A percentile compares a stretch with the other conserved stretches of the same genome.
Conservation (phyloP, 352 stramenopile species). For the Pythium sp. region DNA sequence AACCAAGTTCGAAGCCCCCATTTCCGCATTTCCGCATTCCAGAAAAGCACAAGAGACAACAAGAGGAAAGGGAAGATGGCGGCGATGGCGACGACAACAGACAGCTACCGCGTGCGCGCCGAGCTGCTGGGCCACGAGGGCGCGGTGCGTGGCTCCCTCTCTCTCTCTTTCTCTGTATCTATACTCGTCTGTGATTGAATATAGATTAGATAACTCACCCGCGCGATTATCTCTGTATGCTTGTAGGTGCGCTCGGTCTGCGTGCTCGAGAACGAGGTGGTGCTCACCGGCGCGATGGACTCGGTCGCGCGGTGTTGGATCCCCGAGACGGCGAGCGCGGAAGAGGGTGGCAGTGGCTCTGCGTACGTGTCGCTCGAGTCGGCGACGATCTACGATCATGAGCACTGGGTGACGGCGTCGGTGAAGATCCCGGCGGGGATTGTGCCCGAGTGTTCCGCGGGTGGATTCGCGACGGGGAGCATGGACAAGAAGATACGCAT, state of each 20-base stretch:
- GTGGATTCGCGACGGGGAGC: constrained; percentile 67
- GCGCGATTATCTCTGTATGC: neutral
- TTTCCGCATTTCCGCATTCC: neutral
- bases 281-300: constrained; percentile 81
- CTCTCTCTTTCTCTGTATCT: neutral
- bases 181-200: constrained; percentile 5
- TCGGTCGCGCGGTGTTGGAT: constrained; percentile 56
- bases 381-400: constrained; percentile 67
- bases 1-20: neutral
- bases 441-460: constrained; percentile 22
- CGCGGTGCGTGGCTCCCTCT: constrained; percentile 41
- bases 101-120: constrained; percentile 26
- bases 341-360: constrained; percentile 13
- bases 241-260: constrained; percentile 62
- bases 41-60: neutral
- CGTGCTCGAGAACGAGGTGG: constrained; percentile 39
- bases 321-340: constrained; percentile 18
- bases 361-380: constrained; percentile 46
- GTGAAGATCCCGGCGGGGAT: constrained; percentile 32
- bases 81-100: neutral
- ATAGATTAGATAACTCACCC: neutral
- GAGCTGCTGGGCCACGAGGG: constrained; percentile 75
- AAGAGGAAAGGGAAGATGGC: neutral
- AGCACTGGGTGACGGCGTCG: constrained; percentile 81
- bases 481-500: constrained; percentile 84